Conservation (phyloP, 2,329 filamentous ascomycete genomes). For the Ophiostoma fasciatum region DNA sequence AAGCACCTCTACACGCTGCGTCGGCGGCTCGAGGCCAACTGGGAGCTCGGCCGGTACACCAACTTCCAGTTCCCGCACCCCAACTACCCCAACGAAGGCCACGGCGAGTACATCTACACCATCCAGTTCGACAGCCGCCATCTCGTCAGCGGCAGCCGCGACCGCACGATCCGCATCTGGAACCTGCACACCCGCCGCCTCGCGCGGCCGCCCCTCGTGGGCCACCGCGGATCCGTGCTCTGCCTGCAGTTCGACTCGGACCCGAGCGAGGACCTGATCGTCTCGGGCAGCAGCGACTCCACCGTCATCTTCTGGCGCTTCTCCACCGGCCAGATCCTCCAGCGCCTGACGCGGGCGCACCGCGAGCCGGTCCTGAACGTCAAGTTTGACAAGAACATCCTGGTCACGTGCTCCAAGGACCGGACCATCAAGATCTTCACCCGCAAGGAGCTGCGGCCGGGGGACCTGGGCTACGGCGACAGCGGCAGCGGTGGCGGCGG, state of each 20-base stretch:
- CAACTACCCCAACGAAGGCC: slow-evolving; percentile 62
- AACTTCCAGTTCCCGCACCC: slow-evolving; percentile 90
- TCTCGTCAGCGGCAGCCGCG: slow-evolving; percentile 85
- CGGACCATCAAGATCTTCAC: slow-evolving; percentile 96
- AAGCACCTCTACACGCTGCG: slow-evolving; percentile 85
- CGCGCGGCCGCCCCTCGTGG: slow-evolving; percentile 55
- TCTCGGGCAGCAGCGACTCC: slow-evolving; percentile 87
- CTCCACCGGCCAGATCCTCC: slow-evolving; percentile 72
- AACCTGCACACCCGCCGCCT: slow-evolving; percentile 69
- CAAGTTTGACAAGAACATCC: slow-evolving; percentile 75
- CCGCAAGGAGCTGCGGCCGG: slow-evolving; percentile 48
- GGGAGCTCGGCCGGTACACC: slow-evolving; percentile 65
- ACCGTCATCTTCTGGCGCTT: slow-evolving; percentile 87
- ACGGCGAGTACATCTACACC: slow-evolving; percentile 87
- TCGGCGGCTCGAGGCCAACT: slow-evolving; percentile 73
- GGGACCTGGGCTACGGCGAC: slow-evolving; percentile 40
- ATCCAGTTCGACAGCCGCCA: slow-evolving; percentile 78
- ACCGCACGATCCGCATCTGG: slow-evolving; percentile 81
- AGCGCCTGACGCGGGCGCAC: slow-evolving; percentile 64
- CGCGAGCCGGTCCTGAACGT: slow-evolving; percentile 86
- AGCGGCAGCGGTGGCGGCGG: not conserved
- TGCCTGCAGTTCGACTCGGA: slow-evolving; percentile 91
- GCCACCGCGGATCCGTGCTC: slow-evolving; percentile 75
- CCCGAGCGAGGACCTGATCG: slow-evolving; percentile 78
- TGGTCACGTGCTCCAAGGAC: slow-evolving; percentile 96